phyloP scores from a whole-genome alignment of 1,284 basidiomycete species.

The Moniliella sp. region DNA sequence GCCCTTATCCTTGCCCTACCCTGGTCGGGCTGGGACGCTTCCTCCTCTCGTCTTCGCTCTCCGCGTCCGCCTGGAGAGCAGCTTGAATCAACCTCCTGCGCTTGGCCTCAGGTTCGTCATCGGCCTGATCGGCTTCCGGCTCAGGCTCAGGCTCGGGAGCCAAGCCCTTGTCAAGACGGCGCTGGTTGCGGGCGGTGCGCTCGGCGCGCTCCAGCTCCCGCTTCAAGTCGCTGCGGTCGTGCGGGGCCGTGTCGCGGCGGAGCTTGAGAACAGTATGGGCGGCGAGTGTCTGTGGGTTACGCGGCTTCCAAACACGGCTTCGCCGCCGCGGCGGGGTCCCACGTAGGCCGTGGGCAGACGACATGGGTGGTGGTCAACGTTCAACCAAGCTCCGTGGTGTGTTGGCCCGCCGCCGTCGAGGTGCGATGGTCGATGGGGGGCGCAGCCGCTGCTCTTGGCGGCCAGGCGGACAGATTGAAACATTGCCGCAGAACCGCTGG shows the following conservation, averaged over 20 bases:
- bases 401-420: no score
- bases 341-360: slow-evolving; percentile 22
- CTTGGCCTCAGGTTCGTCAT: slow-evolving; percentile 3
- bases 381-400: not conserved
- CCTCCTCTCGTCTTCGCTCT: slow-evolving; percentile 5
- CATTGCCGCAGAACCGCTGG: no score
- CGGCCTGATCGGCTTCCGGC: slow-evolving; percentile 3
- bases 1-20: not conserved
- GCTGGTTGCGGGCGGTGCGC: slow-evolving; percentile 8
- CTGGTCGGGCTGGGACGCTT: slow-evolving; percentile 3
- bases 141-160: slow-evolving; percentile 3
- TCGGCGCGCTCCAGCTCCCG: slow-evolving; percentile 16
- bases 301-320: slow-evolving; percentile 8
- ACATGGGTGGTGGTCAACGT: not conserved
- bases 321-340: slow-evolving; percentile 18
- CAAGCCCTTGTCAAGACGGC: slow-evolving; percentile 6
- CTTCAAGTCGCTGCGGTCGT: slow-evolving; percentile 11
- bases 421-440: no score
- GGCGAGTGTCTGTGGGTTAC: slow-evolving; percentile 7
- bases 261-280: slow-evolving; percentile 28
- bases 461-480: no score
- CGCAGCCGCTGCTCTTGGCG: no score
- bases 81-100: slow-evolving; percentile 4
- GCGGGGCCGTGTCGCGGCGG: slow-evolving; percentile 3
- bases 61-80: slow-evolving; percentile 3